These are phyloP conservation scores for Macrolepiota albuminosa DNA, from an alignment of 768 basidiomycete species.

Conservation along the genomic window DNA sequence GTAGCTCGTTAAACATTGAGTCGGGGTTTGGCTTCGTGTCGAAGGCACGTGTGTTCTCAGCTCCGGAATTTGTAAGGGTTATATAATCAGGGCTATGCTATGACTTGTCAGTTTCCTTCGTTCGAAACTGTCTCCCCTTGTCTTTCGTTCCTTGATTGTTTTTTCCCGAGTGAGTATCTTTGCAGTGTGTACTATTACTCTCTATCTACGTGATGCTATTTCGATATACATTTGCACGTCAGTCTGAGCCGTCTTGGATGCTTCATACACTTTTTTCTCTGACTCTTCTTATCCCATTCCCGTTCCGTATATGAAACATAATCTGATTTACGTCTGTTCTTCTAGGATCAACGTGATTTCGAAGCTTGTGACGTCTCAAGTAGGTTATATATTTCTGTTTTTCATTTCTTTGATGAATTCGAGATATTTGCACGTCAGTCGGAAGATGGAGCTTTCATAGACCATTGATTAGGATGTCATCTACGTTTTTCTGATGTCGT, in stretches of 20 bases:
- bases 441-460: conserved; percentile 26
- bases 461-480: conserved; percentile 33
- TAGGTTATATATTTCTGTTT: not conserved
- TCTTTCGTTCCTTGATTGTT: not conserved
- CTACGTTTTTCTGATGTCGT: conserved; percentile 38
- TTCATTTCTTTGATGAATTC: conserved; percentile 34
- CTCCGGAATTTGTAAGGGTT: not conserved
- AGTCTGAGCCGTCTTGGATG: conserved; percentile 31
- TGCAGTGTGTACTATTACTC: not conserved
- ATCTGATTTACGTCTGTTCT: not conserved
- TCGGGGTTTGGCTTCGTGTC: too few relatives aligned
- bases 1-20: too few relatives aligned
- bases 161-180: not conserved
- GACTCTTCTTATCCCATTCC: conserved; percentile 7
- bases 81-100: not conserved
- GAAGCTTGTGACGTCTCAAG: not conserved
- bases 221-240: conserved; percentile 38
- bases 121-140: not conserved
- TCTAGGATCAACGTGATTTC: not conserved
- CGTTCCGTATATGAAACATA: not conserved
- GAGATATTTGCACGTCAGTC: conserved; percentile 65
- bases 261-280: conserved; percentile 12
- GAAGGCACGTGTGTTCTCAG: too few relatives aligned
- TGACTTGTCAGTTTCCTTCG: not conserved
- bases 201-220: conserved; percentile 8